Base-by-base conservation (phyloP, 2,329 filamentous ascomycete species). In the Nothomitra cinnamomea region DNA sequence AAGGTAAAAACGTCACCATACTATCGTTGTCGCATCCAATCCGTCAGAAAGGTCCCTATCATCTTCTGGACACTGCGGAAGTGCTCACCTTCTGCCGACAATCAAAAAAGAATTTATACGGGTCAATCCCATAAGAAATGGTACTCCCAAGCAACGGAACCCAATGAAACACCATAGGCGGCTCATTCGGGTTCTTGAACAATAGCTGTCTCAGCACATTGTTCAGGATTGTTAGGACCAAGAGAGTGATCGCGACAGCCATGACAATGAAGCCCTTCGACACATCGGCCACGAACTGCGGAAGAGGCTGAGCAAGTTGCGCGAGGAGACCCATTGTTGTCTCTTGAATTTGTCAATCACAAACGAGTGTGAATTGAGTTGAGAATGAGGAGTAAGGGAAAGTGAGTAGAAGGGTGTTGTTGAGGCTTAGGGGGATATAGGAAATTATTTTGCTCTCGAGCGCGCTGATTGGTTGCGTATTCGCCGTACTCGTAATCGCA, bases 61-160 rank as follows among this genome's bases (percentile, higher is more conserved):
- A 35, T 5, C 12, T 7, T 21, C 43, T 15, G 40, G 24, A 22
- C 21, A 43, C 19, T 2, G n/a, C n/a, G n/a, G 57, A 13, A 3
- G 12, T 24, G 12, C 45, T 35, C 62, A 88, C 85, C 82, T 94
- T 94, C 62, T 77, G 74, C 61, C 81, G 77, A 69, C 80, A 77
- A 61, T 74, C 61, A 56, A 76, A 75, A 72, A 95, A 95, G 76
- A 95, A 96, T 52, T 73, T 75, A 63, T 87, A 89, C 15, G 90
- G 90, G 64, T 96, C 87, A 69, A 95, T 95, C 67, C 90, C 90
- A 70, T 96, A 98, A 45, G 80, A 85, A 62, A 96, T 74, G 56
- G 92, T 95, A 72, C 83, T 95, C 58, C 90, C 90, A 62, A 98
- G 76, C 60, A 94, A 70, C 56, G 85, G 86, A 63, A 90, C 75